Conservation (phyloP, 2,329 filamentous ascomycete genomes). For the Fonsecaea erecta region DNA sequence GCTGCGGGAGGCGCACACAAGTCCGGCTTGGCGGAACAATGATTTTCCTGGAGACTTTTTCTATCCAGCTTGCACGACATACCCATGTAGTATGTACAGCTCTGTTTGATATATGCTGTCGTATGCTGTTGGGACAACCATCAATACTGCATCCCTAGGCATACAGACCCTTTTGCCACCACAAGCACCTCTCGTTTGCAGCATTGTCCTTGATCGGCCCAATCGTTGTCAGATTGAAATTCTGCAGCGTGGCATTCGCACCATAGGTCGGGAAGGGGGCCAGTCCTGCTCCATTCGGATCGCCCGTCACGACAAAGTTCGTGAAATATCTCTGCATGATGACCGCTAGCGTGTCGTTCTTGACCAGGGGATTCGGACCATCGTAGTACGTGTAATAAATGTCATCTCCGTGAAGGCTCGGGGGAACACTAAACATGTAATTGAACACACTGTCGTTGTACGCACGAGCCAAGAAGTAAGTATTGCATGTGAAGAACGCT, state of each 20-base stretch:
- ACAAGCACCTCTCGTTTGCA: slow-evolving; percentile 55
- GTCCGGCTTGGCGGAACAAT: neutral
- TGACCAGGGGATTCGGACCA: slow-evolving; percentile 39
- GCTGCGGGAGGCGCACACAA: neutral
- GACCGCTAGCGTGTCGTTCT: slow-evolving; percentile 14
- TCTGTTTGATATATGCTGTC: neutral
- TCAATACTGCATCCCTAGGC: slow-evolving; percentile 12
- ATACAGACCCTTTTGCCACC: slow-evolving; percentile 59
- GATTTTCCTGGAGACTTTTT: neutral
- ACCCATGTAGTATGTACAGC: neutral
- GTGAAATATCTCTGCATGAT: slow-evolving; percentile 41
- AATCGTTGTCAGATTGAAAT: slow-evolving; percentile 51
- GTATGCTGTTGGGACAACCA: neutral
- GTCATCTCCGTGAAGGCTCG: slow-evolving; percentile 59
- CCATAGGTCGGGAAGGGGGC: slow-evolving; percentile 56
- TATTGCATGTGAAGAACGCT: slow-evolving; percentile 56
- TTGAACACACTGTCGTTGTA: slow-evolving; percentile 56
- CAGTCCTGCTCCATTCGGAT: slow-evolving; percentile 43
- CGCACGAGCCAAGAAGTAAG: slow-evolving; percentile 56
- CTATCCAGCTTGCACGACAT: neutral
- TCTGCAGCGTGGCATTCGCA: slow-evolving; percentile 48
- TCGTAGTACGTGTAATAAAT: slow-evolving; percentile 59
- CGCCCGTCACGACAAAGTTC: slow-evolving; percentile 43
- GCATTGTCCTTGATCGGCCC: slow-evolving; percentile 51
- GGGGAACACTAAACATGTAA: slow-evolving; percentile 59